Evolutionary conservation across 805 yeast species (phyloP).

Genomic region (Candida lessepsii): DNA sequence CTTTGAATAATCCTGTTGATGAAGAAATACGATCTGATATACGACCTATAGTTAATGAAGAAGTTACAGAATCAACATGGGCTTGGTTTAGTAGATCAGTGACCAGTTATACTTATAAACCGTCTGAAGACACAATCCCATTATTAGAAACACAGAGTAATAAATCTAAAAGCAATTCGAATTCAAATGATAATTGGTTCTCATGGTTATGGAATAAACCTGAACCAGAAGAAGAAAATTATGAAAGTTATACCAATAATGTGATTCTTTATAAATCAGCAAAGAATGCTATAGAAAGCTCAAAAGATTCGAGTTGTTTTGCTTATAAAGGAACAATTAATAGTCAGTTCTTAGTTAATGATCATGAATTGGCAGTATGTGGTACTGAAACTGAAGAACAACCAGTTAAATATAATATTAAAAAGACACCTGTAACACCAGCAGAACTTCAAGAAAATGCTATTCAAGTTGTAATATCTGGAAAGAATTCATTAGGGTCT

Average conservation of each 20-base stretch:
- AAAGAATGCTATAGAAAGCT: constrained; percentile 30
- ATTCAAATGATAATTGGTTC: constrained; percentile 19
- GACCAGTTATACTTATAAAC: constrained; percentile 2
- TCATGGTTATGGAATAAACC: constrained; percentile 23
- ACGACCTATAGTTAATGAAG: no score
- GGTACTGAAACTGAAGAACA: constrained; percentile 31
- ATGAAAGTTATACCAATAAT: constrained; percentile 21
- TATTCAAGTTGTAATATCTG: constrained; percentile 14
- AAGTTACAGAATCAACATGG: constrained; percentile 5
- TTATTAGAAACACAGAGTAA: background rate
- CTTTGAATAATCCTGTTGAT: background rate
- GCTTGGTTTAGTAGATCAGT: constrained; percentile 6
- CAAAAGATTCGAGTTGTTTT: constrained; percentile 32
- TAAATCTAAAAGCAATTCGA: background rate
- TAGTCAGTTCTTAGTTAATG: constrained; percentile 16
- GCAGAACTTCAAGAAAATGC: constrained; percentile 34
- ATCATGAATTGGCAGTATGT: constrained; percentile 32
- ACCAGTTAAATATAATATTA: constrained; percentile 34
- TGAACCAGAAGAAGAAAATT: constrained; percentile 16
- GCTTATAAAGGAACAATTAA: constrained; percentile 26
- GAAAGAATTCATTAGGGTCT: no score
- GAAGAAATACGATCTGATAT: constrained; percentile 4
- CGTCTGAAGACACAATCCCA: constrained; percentile 9
- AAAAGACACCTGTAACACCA: constrained; percentile 33
- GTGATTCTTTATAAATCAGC: constrained; percentile 31